Percentiles rank a stretch among this genome's conserved stretches.
Conservation (phyloP, 306 rosid species). For the Glycine latifolia region DNA sequence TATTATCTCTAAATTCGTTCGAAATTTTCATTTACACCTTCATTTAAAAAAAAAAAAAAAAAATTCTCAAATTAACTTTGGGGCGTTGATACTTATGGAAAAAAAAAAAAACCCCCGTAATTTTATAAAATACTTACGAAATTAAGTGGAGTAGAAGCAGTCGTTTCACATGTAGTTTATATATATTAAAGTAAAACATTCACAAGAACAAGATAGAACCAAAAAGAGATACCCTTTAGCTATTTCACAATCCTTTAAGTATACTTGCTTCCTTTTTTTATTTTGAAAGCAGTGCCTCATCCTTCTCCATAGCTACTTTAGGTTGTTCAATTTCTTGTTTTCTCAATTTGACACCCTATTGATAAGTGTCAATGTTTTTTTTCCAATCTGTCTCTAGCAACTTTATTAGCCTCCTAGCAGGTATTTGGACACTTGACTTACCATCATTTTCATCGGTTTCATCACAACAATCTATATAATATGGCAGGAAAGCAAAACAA, state of each 20-base stretch:
- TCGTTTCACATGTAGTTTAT: too few species aligned
- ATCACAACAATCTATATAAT: slow-evolving; percentile 89
- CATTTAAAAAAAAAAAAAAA: too few species aligned
- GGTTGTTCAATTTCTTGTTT: slow-evolving; percentile 78
- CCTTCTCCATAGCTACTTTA: slow-evolving; percentile 63
- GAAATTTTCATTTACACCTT: too few species aligned
- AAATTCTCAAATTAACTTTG: too few species aligned
- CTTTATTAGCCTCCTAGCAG: slow-evolving; percentile 98
- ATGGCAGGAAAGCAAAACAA: slow-evolving; percentile 38
- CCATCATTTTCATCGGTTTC: slow-evolving; percentile 92
- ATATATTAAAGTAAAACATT: slow-evolving; percentile 27
- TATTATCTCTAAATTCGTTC: too few species aligned
- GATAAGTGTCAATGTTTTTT: slow-evolving; percentile 76
- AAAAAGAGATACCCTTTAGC: slow-evolving; percentile 70
- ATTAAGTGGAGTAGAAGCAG: too few species aligned
- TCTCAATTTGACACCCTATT: slow-evolving; percentile 76
- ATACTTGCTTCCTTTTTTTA: slow-evolving; percentile 75
- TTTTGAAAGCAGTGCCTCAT: slow-evolving; percentile 74
- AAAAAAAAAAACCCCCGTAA: too few species aligned
- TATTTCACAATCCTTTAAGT: slow-evolving; percentile 80
- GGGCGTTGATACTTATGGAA: too few species aligned
- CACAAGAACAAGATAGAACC: slow-evolving; percentile 39
- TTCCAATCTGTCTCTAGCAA: slow-evolving; percentile 77
- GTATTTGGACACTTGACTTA: slow-evolving; percentile 80
- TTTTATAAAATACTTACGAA: too few species aligned